phyloP scores from a whole-genome alignment of 176 grass and related monocot genomes.

The Oryza longistaminata region DNA sequence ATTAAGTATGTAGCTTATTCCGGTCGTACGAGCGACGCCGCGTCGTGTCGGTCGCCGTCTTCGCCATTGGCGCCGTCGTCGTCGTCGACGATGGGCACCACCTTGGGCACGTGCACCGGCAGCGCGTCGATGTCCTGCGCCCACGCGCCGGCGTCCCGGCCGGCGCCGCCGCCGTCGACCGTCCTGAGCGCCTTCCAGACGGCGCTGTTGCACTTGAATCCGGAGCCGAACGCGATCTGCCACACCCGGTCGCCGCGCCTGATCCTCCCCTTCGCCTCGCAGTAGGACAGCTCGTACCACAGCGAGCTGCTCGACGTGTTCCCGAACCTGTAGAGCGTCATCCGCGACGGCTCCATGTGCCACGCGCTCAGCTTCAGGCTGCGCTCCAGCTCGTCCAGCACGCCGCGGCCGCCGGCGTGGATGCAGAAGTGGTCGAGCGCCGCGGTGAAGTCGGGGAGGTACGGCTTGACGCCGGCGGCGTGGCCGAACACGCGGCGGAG shows the following conservation, averaged over 20 bases:
- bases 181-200: constrained; percentile 52
- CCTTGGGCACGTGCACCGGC: constrained; percentile 50
- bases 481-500: neutral
- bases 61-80: neutral
- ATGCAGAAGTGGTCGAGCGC: constrained; percentile 72
- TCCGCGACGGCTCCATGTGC: constrained; percentile 76
- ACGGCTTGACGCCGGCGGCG: constrained; percentile 20
- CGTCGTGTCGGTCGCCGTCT: too few relatives aligned
- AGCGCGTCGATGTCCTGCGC: constrained; percentile 13
- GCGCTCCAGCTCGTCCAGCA: constrained; percentile 66
- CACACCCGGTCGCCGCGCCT: constrained; percentile 44
- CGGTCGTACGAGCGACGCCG: neutral
- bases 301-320: constrained; percentile 74
- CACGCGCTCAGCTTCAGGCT: constrained; percentile 33
- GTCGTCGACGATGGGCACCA: neutral
- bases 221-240: constrained; percentile 48
- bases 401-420: constrained; percentile 56
- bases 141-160: constrained; percentile 15
- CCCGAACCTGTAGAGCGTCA: constrained; percentile 67
- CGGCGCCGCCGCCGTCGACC: constrained; percentile 1
- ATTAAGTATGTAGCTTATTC: neutral
- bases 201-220: constrained; percentile 57
- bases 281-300: constrained; percentile 70
- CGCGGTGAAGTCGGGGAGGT: constrained; percentile 58
- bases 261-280: constrained; percentile 59